These are phyloP conservation scores for Candida ipomoeae DNA, from an alignment of 805 yeast species.

Conservation along the genomic window DNA sequence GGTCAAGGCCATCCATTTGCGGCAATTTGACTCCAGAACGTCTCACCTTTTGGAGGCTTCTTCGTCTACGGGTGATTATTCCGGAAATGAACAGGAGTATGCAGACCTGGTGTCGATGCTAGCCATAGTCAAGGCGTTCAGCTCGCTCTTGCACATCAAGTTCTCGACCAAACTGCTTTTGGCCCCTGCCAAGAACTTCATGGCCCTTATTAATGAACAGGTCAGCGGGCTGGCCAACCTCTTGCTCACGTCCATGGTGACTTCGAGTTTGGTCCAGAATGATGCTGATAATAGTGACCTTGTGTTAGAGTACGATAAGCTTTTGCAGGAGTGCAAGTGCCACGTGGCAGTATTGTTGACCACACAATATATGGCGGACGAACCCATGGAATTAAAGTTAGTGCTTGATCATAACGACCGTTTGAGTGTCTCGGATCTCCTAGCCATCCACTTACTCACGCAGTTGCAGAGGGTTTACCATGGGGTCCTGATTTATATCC, in stretches of 20 bases:
- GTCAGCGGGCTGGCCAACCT: conserved; percentile 24
- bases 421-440: conserved; percentile 32
- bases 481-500: conserved; percentile 10
- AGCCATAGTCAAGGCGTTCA: conserved; percentile 31
- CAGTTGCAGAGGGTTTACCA: conserved; percentile 15
- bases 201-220: conserved; percentile 31
- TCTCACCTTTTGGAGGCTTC: conserved; percentile 69
- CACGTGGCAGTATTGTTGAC: conserved; percentile 32
- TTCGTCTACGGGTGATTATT: conserved; percentile 34
- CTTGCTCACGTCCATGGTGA: conserved; percentile 22
- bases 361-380: conserved; percentile 5
- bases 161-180: conserved; percentile 29
- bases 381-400: conserved; percentile 21
- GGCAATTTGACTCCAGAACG: conserved; percentile 62
- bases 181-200: conserved; percentile 28
- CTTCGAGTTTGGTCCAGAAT: conserved; percentile 9
- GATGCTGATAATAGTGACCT: conserved; percentile 13
- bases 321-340: conserved; percentile 25
- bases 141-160: conserved; percentile 27
- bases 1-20: conserved; percentile 51
- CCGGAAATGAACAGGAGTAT: conserved; percentile 22
- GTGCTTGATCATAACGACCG: conserved; percentile 30
- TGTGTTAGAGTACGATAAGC: conserved; percentile 22
- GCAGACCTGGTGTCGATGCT: conserved; percentile 31
- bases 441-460: conserved; percentile 26